Conservation (phyloP, 2,329 filamentous ascomycete species). For the Coniella lustricola region DNA sequence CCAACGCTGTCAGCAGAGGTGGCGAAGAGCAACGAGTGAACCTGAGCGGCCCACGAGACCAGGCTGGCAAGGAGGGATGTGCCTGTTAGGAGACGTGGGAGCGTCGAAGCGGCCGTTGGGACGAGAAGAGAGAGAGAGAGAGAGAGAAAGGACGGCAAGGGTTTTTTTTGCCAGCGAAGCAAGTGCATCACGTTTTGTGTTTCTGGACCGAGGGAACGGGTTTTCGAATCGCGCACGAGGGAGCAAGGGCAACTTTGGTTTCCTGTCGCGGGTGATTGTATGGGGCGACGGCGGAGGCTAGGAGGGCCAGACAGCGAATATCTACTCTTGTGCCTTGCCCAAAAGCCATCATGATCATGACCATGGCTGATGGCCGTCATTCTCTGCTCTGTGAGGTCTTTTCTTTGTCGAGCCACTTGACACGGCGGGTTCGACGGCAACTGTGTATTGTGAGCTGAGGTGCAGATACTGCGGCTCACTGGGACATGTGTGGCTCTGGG, state of each 20-base stretch:
- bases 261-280: not conserved
- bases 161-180: constrained; percentile 3
- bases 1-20: constrained; percentile 50
- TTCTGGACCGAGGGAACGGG: constrained; percentile 1
- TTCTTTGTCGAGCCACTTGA: too few species aligned
- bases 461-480: too few species aligned
- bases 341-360: too few species aligned
- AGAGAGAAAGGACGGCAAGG: not conserved
- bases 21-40: constrained; percentile 73
- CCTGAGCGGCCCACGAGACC: constrained; percentile 64
- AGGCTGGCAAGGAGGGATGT: constrained; percentile 81
- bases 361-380: too few species aligned
- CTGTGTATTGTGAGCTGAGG: too few species aligned
- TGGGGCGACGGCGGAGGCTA: too few species aligned
- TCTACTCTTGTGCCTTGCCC: constrained; percentile 4
- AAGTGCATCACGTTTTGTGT: constrained; percentile 12
- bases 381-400: too few species aligned
- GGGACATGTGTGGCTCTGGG: too few species aligned
- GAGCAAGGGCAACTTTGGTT: constrained; percentile 14
- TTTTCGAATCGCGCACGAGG: constrained; percentile 5
- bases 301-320: constrained; percentile 13
- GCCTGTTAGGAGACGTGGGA: constrained; percentile 55
- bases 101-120: not conserved
- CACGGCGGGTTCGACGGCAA: too few species aligned
- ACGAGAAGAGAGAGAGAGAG: not conserved